These are phyloP conservation scores for Penicillium brevicompactum DNA, from an alignment of 2,329 filamentous ascomycete species.

Conservation along the genomic window DNA sequence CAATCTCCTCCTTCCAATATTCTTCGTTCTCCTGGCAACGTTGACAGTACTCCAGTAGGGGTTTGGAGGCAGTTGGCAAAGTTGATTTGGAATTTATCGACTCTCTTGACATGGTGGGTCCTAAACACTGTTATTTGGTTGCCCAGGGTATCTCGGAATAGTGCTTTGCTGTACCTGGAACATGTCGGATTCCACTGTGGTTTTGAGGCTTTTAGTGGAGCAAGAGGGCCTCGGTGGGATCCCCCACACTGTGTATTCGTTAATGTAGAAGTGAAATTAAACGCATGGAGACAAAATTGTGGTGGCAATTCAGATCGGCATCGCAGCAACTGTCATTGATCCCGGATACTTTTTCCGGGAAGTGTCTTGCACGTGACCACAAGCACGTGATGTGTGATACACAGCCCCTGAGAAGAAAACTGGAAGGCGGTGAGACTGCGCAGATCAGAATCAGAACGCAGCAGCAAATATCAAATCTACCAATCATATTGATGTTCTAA, in stretches of 20 bases:
- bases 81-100: neutral
- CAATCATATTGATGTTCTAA: too few relatives aligned
- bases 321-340: too few relatives aligned
- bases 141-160: neutral
- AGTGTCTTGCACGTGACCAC: too few relatives aligned
- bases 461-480: too few relatives aligned
- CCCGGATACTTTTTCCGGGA: too few relatives aligned
- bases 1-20: neutral
- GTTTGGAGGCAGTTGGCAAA: neutral
- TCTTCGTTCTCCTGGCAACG: neutral
- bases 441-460: too few relatives aligned
- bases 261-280: neutral
- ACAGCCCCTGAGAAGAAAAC: too few relatives aligned
- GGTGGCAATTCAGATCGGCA: neutral
- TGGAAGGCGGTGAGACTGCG: too few relatives aligned
- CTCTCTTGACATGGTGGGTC: neutral
- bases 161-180: neutral
- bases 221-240: neutral
- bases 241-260: neutral
- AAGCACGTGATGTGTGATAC: too few relatives aligned
- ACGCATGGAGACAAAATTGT: neutral
- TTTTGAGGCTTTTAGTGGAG: too few relatives aligned
- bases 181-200: neutral
- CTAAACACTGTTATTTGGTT: neutral
- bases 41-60: neutral